Conservation (phyloP, 139 green algal genomes). For the Chlamydomonas eustigma region DNA sequence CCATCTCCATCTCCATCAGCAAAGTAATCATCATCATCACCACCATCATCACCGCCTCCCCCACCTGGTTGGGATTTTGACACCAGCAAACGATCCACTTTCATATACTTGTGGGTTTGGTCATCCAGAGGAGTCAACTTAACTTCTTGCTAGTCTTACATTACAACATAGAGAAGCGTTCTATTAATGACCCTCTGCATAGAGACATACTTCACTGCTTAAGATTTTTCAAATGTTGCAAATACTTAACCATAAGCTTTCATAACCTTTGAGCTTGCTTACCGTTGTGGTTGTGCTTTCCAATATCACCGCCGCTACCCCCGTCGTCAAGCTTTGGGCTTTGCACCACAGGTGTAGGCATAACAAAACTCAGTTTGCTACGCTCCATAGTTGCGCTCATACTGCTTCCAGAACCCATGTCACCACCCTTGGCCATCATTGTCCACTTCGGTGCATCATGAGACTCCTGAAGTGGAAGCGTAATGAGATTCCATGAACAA, state of each 20-base stretch:
- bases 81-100: no score
- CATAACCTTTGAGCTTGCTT: slow-evolving; percentile 3
- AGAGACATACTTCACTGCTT: neutral
- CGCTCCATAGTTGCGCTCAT: slow-evolving; percentile 43
- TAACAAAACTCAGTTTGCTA: slow-evolving; percentile 45
- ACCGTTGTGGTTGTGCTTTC: slow-evolving; percentile 88
- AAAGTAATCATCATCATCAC: slow-evolving; percentile 94
- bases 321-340: slow-evolving; percentile 70
- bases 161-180: neutral
- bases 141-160: no score
- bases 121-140: no score
- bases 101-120: no score
- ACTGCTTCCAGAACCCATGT: slow-evolving; percentile 33
- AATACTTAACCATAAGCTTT: slow-evolving; percentile 1
- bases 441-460: neutral
- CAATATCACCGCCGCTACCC: slow-evolving; percentile 75
- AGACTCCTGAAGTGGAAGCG: neutral
- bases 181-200: neutral
- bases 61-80: no score
- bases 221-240: neutral
- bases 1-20: slow-evolving; percentile 60
- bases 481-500: neutral
- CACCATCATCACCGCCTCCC: slow-evolving; percentile 62
- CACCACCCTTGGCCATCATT: slow-evolving; percentile 12
- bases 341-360: slow-evolving; percentile 42